Evolutionary conservation across 768 basidiomycete species (phyloP).

Genomic region (Cytidiella melzeri): DNA sequence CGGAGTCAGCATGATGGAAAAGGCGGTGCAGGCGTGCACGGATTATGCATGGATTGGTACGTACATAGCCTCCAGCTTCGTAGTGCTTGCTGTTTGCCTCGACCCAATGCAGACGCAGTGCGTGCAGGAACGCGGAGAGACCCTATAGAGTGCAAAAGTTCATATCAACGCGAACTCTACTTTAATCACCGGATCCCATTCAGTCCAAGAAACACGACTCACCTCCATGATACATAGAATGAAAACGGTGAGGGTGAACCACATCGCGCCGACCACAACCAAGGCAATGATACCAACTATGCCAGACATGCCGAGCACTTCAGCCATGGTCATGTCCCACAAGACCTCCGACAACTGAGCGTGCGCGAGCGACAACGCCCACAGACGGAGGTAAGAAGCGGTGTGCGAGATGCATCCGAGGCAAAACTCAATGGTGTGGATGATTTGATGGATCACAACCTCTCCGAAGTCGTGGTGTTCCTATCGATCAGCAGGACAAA

Average conservation of each 20-base stretch:
- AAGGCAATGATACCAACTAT: conserved; percentile 48
- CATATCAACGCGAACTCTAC: conserved; percentile 18
- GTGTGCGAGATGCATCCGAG: conserved; percentile 98
- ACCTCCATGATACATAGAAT: conserved; percentile 97
- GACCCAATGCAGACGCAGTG: conserved; percentile 95
- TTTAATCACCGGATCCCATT: conserved; percentile 11
- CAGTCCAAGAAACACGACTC: conserved; percentile 26
- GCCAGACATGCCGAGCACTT: conserved; percentile 53
- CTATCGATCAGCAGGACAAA: conserved; percentile 28
- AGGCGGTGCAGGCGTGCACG: neutral
- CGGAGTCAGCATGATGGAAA: neutral
- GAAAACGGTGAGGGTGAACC: conserved; percentile 72
- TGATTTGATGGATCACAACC: conserved; percentile 93
- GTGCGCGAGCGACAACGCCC: conserved; percentile 97
- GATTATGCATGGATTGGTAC: conserved; percentile 28
- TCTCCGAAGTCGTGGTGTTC: conserved; percentile 92
- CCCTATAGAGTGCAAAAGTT: conserved; percentile 45
- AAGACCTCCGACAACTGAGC: conserved; percentile 94
- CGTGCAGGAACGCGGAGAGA: conserved; percentile 92
- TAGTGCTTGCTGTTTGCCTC: conserved; percentile 98
- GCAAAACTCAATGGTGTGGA: conserved; percentile 99
- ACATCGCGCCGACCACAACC: conserved; percentile 50
- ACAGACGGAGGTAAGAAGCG: conserved; percentile 86
- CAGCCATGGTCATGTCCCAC: conserved; percentile 80
- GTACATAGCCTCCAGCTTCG: conserved; percentile 82